phyloP scores from a whole-genome alignment of 164 flowering plant genomes.

The Dillenia turbinata region DNA sequence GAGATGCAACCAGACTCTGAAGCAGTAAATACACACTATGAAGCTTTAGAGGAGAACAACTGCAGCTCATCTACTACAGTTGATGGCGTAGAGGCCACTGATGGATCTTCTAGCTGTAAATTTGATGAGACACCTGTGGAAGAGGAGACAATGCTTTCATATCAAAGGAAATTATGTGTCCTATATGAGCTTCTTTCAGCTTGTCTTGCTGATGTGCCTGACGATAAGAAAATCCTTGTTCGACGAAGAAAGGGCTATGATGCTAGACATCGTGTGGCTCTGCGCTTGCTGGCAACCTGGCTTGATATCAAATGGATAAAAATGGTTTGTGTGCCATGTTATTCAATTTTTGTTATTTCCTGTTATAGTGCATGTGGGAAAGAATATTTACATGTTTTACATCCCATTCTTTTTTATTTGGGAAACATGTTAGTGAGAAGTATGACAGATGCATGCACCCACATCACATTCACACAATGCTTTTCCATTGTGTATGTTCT shows the following conservation, averaged over 20 bases:
- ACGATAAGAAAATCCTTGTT: constrained; percentile 39
- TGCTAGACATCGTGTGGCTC: constrained; percentile 93
- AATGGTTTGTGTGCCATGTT: constrained; percentile 55
- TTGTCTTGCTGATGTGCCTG: constrained; percentile 67
- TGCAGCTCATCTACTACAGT: constrained; percentile 5
- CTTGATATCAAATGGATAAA: constrained; percentile 81
- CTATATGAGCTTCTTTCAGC: constrained; percentile 91
- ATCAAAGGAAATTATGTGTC: constrained; percentile 69
- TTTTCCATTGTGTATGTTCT: too few relatives aligned
- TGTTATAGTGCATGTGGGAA: not conserved
- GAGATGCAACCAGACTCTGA: constrained; percentile 32
- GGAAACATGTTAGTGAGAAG: too few relatives aligned
- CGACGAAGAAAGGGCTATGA: constrained; percentile 81
- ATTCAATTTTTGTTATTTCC: constrained; percentile 2
- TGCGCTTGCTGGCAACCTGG: constrained; percentile 87
- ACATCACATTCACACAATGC: too few relatives aligned
- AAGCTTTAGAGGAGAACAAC: constrained; percentile 12
- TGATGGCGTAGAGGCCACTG: constrained; percentile 16
- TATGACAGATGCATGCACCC: too few relatives aligned
- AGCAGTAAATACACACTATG: constrained; percentile 15
- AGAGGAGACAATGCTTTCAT: constrained; percentile 45
- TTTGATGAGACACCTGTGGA: constrained; percentile 41
- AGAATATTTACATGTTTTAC: too few relatives aligned
- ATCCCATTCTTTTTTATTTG: too few relatives aligned
- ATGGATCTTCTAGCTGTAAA: constrained; percentile 16